Evolutionary conservation across 345 rosid genomes (phyloP).

Genomic region (thale cress (Arabidopsis thaliana)): TAIR10.1 NC_003070.9:10985501-10986000

Average conservation of each 20-base stretch:
- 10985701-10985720: slow-evolving; percentile 72
- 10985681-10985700: slow-evolving; percentile 52
- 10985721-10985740: slow-evolving; percentile 45
- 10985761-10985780: slow-evolving; percentile 66
- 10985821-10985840: slow-evolving; percentile 60
- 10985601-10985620: slow-evolving; percentile 52
- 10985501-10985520: slow-evolving; percentile 78
- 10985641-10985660: slow-evolving; percentile 96
- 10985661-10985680: slow-evolving; percentile 54
- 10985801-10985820: slow-evolving; percentile 38
- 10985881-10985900: slow-evolving; percentile 74
- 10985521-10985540: slow-evolving; percentile 62
- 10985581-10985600: slow-evolving; percentile 41
- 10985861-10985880: slow-evolving; percentile 57
- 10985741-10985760: slow-evolving; percentile 50
- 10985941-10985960: slow-evolving; percentile 70
- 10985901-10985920: slow-evolving; percentile 47
- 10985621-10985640: slow-evolving; percentile 76
- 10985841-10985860: slow-evolving; percentile 41
- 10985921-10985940: slow-evolving; percentile 55
- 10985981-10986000: slow-evolving; percentile 62
- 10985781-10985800: slow-evolving; percentile 70
- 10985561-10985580: slow-evolving; percentile 44
- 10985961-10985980: slow-evolving; percentile 60
- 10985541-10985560: slow-evolving; percentile 45